These are phyloP conservation scores for Cladophialophora yegresii DNA, from an alignment of 2,329 filamentous ascomycete genomes.

Conservation along the genomic window DNA sequence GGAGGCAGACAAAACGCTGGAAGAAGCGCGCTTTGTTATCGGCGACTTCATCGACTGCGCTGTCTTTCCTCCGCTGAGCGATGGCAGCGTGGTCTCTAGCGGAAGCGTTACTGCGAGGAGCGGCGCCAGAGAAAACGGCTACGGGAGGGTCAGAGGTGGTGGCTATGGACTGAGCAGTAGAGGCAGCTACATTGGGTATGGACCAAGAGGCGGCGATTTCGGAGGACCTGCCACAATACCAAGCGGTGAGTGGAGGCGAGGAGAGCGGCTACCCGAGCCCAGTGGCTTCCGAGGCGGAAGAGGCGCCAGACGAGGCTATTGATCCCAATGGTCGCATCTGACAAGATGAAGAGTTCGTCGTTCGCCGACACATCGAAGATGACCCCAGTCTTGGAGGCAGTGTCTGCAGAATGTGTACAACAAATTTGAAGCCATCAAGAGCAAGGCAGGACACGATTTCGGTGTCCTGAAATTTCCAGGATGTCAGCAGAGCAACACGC, in stretches of 20 bases:
- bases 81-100: constrained; percentile 65
- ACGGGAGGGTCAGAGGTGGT: constrained; percentile 44
- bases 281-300: constrained; percentile 45
- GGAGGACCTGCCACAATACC: constrained; percentile 42
- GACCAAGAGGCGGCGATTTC: constrained; percentile 45
- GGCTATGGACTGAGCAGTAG: constrained; percentile 46
- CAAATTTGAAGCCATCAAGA: neutral
- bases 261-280: constrained; percentile 49
- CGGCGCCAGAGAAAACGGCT: constrained; percentile 49
- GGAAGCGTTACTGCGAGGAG: constrained; percentile 36
- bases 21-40: constrained; percentile 77
- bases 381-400: neutral
- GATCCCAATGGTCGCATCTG: neutral
- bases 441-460: neutral
- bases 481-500: neutral
- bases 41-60: constrained; percentile 87
- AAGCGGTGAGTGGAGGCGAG: constrained; percentile 53
- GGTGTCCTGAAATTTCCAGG: neutral
- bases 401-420: neutral
- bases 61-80: constrained; percentile 71
- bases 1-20: constrained; percentile 71
- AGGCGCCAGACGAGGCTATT: constrained; percentile 27
- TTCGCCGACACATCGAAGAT: neutral
- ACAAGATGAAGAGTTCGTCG: neutral
- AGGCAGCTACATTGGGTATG: constrained; percentile 46